Conservation (phyloP, 768 basidiomycete species). For the Kwoniella heveanensis region DNA sequence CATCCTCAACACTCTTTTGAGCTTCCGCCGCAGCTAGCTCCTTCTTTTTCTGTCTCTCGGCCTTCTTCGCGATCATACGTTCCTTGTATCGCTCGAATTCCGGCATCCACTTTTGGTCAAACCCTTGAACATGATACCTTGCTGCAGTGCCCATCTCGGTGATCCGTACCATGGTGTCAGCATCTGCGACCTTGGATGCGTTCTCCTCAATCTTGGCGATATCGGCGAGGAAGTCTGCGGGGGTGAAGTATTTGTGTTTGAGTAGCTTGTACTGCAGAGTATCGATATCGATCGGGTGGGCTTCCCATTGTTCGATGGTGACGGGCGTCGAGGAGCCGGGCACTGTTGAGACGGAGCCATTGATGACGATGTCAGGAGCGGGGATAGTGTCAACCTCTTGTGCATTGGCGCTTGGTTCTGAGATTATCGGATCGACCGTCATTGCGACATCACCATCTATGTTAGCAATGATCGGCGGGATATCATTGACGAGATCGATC, state of each 20-base stretch:
- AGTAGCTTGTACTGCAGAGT: slow-evolving; percentile 83
- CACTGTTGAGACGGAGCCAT: slow-evolving; percentile 18
- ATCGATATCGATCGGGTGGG: slow-evolving; percentile 86
- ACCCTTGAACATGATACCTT: slow-evolving; percentile 61
- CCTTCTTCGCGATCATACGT: slow-evolving; percentile 65
- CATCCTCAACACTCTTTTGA: background rate
- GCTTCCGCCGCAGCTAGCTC: slow-evolving; percentile 19
- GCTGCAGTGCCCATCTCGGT: slow-evolving; percentile 82
- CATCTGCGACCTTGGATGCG: slow-evolving; percentile 69
- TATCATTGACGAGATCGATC: background rate
- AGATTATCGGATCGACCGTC: slow-evolving; percentile 7
- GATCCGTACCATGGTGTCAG: slow-evolving; percentile 75
- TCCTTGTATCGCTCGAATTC: slow-evolving; percentile 87
- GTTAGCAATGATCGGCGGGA: background rate
- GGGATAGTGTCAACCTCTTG: background rate
- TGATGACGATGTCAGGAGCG: background rate
- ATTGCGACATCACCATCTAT: slow-evolving; percentile 12
- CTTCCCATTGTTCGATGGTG: slow-evolving; percentile 30
- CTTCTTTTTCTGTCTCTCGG: slow-evolving; percentile 43
- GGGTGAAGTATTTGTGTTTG: slow-evolving; percentile 80
- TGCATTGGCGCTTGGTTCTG: background rate
- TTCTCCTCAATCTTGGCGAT: slow-evolving; percentile 59
- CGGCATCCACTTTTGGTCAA: slow-evolving; percentile 62
- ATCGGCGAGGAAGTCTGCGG: slow-evolving; percentile 79
- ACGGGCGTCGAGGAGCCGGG: slow-evolving; percentile 38